Percentiles rank a stretch among this genome's conserved stretches.
Evolutionary conservation across 148 eudicot species (phyloP).

Genomic region (Pouteria glomerata): DNA sequence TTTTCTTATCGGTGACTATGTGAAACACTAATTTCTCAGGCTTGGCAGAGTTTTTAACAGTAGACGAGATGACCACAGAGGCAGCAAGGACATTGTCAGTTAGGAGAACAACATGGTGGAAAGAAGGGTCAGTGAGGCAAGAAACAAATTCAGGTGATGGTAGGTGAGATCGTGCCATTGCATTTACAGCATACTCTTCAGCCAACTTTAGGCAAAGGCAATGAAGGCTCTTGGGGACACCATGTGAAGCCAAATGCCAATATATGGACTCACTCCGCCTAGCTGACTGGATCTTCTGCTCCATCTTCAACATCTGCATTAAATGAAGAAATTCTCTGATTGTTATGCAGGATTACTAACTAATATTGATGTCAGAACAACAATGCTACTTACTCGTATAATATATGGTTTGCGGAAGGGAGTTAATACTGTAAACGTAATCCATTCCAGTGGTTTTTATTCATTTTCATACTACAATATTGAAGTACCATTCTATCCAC

Average conservation of each 20-base stretch:
- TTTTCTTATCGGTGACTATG: constrained; percentile 54
- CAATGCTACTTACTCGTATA: too few relatives aligned
- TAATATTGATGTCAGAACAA: too few relatives aligned
- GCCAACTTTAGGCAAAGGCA: constrained; percentile 47
- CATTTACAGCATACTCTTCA: constrained; percentile 50
- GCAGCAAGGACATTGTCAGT: constrained; percentile 54
- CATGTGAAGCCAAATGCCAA: constrained; percentile 52
- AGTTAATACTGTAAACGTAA: too few relatives aligned
- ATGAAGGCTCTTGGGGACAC: constrained; percentile 40
- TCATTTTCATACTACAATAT: too few relatives aligned
- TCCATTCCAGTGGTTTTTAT: too few relatives aligned
- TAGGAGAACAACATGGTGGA: constrained; percentile 39
- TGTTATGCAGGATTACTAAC: neutral
- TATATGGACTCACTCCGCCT: constrained; percentile 26
- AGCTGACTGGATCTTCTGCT: constrained; percentile 28
- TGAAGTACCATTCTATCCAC: too few relatives aligned
- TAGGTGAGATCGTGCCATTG: constrained; percentile 40
- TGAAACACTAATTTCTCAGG: constrained; percentile 49
- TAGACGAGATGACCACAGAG: constrained; percentile 45
- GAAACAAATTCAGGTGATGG: constrained; percentile 42
- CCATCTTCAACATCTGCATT: constrained; percentile 37
- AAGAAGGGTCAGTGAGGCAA: constrained; percentile 39
- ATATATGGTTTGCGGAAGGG: too few relatives aligned
- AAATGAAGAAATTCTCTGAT: neutral
- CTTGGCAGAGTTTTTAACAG: constrained; percentile 25